Percentiles rank a stretch among this genome's conserved stretches.
phyloP scores from a whole-genome alignment of 1,284 basidiomycete species.

The Tetrapyrgos nigripes region DNA sequence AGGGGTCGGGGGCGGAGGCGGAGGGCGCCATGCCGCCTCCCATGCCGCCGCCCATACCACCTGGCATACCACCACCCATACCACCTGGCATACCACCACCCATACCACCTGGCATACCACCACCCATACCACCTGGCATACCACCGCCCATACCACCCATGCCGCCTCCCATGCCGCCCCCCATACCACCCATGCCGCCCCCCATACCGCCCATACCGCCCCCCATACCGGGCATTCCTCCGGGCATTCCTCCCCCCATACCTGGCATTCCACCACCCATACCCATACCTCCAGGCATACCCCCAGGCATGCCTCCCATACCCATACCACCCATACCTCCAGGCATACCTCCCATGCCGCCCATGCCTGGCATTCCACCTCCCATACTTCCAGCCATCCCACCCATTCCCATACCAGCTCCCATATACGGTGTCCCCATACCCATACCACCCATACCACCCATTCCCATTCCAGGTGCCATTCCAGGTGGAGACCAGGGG shows the following conservation, averaged over 20 bases:
- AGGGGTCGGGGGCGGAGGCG: neutral
- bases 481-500: neutral
- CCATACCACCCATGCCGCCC: neutral
- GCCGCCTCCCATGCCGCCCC: neutral
- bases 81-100: slow-evolving; percentile 16
- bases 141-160: neutral
- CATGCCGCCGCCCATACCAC: no score
- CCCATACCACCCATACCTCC: slow-evolving; percentile 13
- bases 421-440: slow-evolving; percentile 19
- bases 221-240: slow-evolving; percentile 15
- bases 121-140: no score
- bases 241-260: slow-evolving; percentile 9
- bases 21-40: neutral
- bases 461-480: slow-evolving; percentile 4
- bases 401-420: slow-evolving; percentile 17
- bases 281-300: neutral
- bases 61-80: slow-evolving; percentile 9
- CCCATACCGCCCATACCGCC: neutral
- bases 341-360: slow-evolving; percentile 7
- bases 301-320: neutral
- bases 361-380: slow-evolving; percentile 14
- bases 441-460: no score
- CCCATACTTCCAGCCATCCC: no score
- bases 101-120: slow-evolving; percentile 16
- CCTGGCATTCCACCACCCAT: slow-evolving; percentile 3